Percentiles rank a stretch among this genome's conserved stretches.
These are phyloP conservation scores for Vaccinium darrowii DNA, from an alignment of 148 eudicot genomes.

Conservation along the genomic window DNA sequence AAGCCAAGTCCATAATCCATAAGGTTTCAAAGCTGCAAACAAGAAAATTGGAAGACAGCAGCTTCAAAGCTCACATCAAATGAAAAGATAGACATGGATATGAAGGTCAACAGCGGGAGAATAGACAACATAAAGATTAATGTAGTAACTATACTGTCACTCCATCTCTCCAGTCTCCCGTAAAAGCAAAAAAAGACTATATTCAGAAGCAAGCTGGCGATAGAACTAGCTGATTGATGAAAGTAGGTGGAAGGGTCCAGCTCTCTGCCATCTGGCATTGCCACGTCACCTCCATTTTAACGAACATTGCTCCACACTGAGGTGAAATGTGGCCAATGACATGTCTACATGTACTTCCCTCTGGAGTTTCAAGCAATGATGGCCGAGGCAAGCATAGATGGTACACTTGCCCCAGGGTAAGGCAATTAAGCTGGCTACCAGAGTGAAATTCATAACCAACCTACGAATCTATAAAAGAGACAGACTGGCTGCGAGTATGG, in stretches of 20 bases:
- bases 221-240: neutral
- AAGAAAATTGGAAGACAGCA: constrained; percentile 10
- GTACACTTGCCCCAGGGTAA: neutral
- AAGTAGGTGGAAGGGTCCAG: neutral
- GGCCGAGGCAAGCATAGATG: neutral
- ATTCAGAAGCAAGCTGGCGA: neutral
- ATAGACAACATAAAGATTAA: neutral
- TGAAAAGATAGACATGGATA: neutral
- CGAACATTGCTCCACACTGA: neutral
- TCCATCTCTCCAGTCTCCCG: neutral
- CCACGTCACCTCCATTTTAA: neutral
- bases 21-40: constrained; percentile 67
- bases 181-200: neutral
- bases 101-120: neutral
- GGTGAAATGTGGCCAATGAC: neutral
- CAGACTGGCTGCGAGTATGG: neutral
- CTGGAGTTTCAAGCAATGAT: neutral
- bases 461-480: neutral
- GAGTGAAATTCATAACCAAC: neutral
- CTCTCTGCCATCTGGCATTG: neutral
- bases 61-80: neutral
- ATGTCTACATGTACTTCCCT: neutral
- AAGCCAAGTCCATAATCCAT: constrained; percentile 72
- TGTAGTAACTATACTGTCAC: neutral
- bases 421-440: neutral